Conservation (phyloP, 2,329 filamentous ascomycete species). For the Ophiosphaerella narmari region DNA sequence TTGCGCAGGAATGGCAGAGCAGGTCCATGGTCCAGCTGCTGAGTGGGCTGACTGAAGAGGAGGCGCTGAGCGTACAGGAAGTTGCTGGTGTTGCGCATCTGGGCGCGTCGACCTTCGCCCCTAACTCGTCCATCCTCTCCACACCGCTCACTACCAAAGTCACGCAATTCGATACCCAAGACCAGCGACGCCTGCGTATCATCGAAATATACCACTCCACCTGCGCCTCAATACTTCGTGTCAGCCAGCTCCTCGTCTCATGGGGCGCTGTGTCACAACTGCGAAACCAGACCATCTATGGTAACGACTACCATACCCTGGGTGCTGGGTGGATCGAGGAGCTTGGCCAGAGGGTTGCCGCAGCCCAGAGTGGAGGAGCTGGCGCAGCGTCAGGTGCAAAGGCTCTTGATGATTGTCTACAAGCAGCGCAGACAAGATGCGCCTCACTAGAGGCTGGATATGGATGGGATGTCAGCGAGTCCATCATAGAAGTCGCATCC, state of each 20-base stretch:
- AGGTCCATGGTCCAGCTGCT: slow-evolving; percentile 74
- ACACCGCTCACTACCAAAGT: slow-evolving; percentile 27
- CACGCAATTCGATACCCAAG: slow-evolving; percentile 62
- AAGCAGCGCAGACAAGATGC: slow-evolving; percentile 55
- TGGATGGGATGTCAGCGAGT: slow-evolving; percentile 54
- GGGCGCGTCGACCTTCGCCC: slow-evolving; percentile 56
- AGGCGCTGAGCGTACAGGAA: slow-evolving; percentile 75
- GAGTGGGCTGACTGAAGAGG: slow-evolving; percentile 74
- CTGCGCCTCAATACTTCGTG: slow-evolving; percentile 58
- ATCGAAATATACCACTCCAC: slow-evolving; percentile 74
- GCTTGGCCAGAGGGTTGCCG: slow-evolving; percentile 35
- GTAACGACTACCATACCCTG: slow-evolving; percentile 34
- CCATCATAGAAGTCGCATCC: slow-evolving; percentile 60
- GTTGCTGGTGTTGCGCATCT: slow-evolving; percentile 69
- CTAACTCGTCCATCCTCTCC: slow-evolving; percentile 50
- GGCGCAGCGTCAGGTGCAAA: slow-evolving; percentile 26
- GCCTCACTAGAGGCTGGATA: slow-evolving; percentile 49
- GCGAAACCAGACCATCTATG: slow-evolving; percentile 33
- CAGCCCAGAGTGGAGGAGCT: slow-evolving; percentile 48
- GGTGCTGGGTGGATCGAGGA: slow-evolving; percentile 40
- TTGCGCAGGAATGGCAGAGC: slow-evolving; percentile 81
- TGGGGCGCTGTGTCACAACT: slow-evolving; percentile 37
- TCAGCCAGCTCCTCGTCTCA: slow-evolving; percentile 43
- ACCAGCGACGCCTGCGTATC: slow-evolving; percentile 68
- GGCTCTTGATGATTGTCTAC: slow-evolving; percentile 50